These are phyloP conservation scores for Russula ochroleuca DNA, from an alignment of 768 basidiomycete species.

Conservation along the genomic window DNA sequence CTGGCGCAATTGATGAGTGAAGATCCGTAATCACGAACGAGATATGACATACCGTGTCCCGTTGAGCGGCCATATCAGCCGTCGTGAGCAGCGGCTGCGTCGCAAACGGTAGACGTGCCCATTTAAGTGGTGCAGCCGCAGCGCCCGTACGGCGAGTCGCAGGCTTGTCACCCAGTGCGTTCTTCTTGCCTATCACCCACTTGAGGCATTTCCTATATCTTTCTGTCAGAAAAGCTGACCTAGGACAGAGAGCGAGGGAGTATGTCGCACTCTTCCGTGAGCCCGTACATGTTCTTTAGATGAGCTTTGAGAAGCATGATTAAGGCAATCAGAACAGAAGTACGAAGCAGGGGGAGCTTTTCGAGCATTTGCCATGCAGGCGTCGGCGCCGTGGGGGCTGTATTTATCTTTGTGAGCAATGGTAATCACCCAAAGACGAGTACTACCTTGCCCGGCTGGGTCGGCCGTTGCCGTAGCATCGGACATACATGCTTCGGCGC, in stretches of 20 bases:
- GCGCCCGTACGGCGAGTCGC: constrained; percentile 58
- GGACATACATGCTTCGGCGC: neutral
- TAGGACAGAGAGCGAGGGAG: neutral
- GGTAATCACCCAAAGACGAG: neutral
- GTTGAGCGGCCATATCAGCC: constrained; percentile 60
- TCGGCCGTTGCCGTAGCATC: neutral
- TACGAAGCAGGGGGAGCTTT: constrained; percentile 45
- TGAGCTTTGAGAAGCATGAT: constrained; percentile 85
- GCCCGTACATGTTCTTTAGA: constrained; percentile 74
- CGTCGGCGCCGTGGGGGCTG: neutral
- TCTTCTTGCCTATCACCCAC: constrained; percentile 86
- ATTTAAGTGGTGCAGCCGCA: constrained; percentile 57
- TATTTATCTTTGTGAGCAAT: neutral
- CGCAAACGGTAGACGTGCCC: constrained; percentile 72
- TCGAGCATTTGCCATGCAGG: constrained; percentile 25
- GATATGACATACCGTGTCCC: constrained; percentile 46
- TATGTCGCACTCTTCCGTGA: constrained; percentile 86
- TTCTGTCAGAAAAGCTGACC: constrained; percentile 5
- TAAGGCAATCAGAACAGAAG: constrained; percentile 75
- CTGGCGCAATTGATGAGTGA: constrained; percentile 36
- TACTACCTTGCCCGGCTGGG: constrained; percentile 7
- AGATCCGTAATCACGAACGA: constrained; percentile 2
- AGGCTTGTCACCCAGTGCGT: constrained; percentile 78
- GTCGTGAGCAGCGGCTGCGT: constrained; percentile 53
- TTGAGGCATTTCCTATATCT: constrained; percentile 79